phyloP scores from a whole-genome alignment of 78 protist genomes.

The Protostelium mycophagum region DNA sequence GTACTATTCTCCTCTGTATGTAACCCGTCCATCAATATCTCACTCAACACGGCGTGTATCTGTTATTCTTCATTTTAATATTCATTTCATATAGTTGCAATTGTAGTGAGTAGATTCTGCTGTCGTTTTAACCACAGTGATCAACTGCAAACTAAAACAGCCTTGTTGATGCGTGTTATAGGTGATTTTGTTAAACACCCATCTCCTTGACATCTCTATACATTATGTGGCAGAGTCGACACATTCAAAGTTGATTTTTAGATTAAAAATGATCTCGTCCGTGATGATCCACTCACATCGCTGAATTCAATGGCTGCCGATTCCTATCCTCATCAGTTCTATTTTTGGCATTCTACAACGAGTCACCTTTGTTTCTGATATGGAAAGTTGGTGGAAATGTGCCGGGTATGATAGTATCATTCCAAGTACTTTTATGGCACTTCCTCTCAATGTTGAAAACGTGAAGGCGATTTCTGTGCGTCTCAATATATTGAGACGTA shows the following conservation, averaged over 20 bases:
- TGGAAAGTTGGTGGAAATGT: not conserved
- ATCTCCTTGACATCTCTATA: no score
- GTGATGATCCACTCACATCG: not conserved
- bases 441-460: not conserved
- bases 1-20: not conserved
- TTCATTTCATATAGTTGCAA: no score
- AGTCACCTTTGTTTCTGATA: not conserved
- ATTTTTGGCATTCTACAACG: not conserved
- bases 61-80: no score
- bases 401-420: not conserved
- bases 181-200: no score
- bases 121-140: no score
- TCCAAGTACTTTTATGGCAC: not conserved
- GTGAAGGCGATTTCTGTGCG: not conserved
- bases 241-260: no score
- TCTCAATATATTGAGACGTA: not conserved
- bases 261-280: no score
- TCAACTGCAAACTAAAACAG: no score
- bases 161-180: no score
- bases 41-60: not conserved
- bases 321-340: not conserved
- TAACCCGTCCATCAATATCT: not conserved
- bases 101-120: no score
- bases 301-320: not conserved
- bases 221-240: no score